Base-by-base conservation (phyloP, 2,329 filamentous ascomycete species). In the Trichoderma sp. region DNA sequence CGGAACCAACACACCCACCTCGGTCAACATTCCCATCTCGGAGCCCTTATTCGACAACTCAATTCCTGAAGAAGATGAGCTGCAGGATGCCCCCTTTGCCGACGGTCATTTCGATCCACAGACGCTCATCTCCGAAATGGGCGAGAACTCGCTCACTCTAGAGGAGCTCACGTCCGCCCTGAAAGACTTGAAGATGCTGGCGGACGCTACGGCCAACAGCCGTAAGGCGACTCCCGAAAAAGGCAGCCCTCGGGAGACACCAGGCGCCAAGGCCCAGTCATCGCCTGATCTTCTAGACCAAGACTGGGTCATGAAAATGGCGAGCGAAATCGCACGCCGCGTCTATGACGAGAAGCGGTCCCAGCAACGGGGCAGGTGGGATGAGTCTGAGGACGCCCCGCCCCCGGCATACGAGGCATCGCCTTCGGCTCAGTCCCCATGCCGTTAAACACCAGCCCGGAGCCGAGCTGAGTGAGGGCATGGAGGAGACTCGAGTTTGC, bases 241-340 rank as follows among this genome's bases (percentile, higher is more conserved):
- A 45, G 52, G 65, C n/a, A 39, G n/a, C 25, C 50, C 57, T 70
- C 75, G 74, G 69, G 79, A 76, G 72, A 73, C 57, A 4, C 42
- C 56, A 19, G 15, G 56, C 25, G 34, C 61, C 59, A 59, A 66
- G 34, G 34, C 42, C 27, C 61, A 60, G 29, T 4, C 54, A 22
- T 63, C 84, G 13, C 86, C 86, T 0, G 83, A 85, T 32, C 92
- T 93, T 58, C 82, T 92, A 29, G 91, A 93, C 76, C 90, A 93
- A 77, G 92, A 92, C 3, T 95, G 92, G 91, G 91, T 95, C 80
- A 89, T 90, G 82, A 95, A 97, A 82, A 95, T 99, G 87, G 94
- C 94, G 5, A 90, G 90, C 71, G 95, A 98, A 78, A 94, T 98
- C 73, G 93, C 93, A 39, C 84, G 89, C 60, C 90, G 92, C 67